Percentiles rank a stretch among this genome's conserved stretches.
phyloP scores from a whole-genome alignment of 805 yeast species.

The Limtongia smithiae region DNA sequence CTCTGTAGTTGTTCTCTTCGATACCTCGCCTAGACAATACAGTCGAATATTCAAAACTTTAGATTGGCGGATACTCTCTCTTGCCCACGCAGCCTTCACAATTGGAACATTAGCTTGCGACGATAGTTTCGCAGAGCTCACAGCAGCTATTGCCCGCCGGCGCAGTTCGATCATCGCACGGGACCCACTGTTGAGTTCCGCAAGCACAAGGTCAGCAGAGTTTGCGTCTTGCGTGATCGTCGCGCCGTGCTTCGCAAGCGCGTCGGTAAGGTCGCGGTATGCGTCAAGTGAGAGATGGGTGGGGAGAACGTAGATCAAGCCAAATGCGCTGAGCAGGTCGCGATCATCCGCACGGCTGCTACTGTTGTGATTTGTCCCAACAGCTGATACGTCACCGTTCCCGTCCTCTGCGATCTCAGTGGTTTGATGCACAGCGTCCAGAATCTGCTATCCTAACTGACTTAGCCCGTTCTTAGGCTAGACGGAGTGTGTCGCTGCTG shows the following conservation, averaged over 20 bases:
- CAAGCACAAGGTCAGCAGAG: conserved; percentile 8
- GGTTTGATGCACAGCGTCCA: too few species aligned
- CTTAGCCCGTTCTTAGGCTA: too few species aligned
- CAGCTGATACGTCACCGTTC: too few species aligned
- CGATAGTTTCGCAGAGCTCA: neutral
- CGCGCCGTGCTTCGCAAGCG: conserved; percentile 5
- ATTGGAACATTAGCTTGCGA: neutral
- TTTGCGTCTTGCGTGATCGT: neutral
- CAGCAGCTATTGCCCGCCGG: conserved; percentile 9
- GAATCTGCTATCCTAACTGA: too few species aligned
- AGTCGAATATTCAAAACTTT: too few species aligned
- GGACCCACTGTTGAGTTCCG: conserved; percentile 5
- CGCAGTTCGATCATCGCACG: conserved; percentile 20
- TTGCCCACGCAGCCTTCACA: conserved; percentile 15
- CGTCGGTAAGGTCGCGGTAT: neutral
- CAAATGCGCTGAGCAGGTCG: neutral
- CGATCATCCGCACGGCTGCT: too few species aligned
- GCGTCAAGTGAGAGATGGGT: conserved; percentile 12
- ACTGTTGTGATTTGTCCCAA: too few species aligned
- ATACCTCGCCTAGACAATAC: too few species aligned
- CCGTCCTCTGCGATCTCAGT: too few species aligned
- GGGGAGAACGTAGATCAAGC: conserved; percentile 17
- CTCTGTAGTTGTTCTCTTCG: too few species aligned
- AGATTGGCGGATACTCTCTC: neutral
- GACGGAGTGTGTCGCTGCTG: too few species aligned